phyloP scores from a whole-genome alignment of 768 basidiomycete species.

The Amanita pallidorosea region DNA sequence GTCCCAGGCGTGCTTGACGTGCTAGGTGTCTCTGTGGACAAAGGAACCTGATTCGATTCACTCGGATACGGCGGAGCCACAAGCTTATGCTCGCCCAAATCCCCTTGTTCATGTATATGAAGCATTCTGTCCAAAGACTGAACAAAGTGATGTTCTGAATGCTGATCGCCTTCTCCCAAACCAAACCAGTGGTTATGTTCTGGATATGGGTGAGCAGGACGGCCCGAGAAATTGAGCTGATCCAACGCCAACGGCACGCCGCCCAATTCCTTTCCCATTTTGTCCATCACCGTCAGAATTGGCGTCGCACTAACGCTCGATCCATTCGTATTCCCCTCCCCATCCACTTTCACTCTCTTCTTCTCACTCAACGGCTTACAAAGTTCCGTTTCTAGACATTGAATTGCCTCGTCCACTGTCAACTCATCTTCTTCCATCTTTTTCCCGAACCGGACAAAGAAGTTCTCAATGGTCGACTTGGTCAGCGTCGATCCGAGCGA shows the following conservation, averaged over 20 bases:
- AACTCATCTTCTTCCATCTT: constrained; percentile 58
- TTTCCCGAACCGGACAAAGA: constrained; percentile 68
- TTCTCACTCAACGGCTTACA: constrained; percentile 64
- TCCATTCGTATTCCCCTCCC: constrained; percentile 21
- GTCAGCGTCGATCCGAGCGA: constrained; percentile 92
- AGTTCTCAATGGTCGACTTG: constrained; percentile 62
- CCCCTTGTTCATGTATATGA: too few species aligned
- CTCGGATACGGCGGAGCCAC: constrained; percentile 20
- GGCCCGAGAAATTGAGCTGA: constrained; percentile 51
- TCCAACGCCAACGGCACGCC: constrained; percentile 25
- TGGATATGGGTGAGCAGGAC: constrained; percentile 15
- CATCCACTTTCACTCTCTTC: constrained; percentile 47
- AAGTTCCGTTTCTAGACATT: constrained; percentile 79
- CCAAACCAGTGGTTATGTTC: constrained; percentile 1
- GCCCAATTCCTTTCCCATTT: constrained; percentile 24
- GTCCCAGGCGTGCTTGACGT: constrained; percentile 8
- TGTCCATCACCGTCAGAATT: constrained; percentile 27
- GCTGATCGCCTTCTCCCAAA: constrained; percentile 33
- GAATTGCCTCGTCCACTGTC: constrained; percentile 68
- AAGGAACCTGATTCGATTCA: constrained; percentile 28
- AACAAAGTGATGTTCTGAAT: background rate
- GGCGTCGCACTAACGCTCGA: constrained; percentile 48
- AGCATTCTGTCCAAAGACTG: too few species aligned
- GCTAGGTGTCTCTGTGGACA: too few species aligned
- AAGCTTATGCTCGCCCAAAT: constrained; percentile 2